Conservation (phyloP, 1,139 yeast genomes). For the Yamadazyma blattariae region DNA sequence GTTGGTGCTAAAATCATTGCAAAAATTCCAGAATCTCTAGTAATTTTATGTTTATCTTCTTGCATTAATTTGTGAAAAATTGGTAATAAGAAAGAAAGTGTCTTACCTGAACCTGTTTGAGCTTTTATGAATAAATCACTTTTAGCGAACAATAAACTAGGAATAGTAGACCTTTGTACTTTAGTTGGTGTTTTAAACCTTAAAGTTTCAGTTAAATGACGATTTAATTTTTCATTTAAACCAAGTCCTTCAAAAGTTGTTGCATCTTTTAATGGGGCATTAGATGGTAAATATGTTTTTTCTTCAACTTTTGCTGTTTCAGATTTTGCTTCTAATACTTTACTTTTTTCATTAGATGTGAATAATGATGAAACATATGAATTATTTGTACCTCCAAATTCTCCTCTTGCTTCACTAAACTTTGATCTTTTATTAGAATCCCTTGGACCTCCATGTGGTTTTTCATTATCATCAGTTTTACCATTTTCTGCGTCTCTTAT, state of each 20-base stretch:
- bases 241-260: slow-evolving; percentile 73
- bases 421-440: slow-evolving; percentile 16
- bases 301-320: slow-evolving; percentile 11
- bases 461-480: neutral
- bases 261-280: slow-evolving; percentile 77
- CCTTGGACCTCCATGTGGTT: slow-evolving; percentile 1
- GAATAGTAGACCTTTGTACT: slow-evolving; percentile 82
- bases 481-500: slow-evolving; percentile 6
- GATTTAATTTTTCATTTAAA: slow-evolving; percentile 49
- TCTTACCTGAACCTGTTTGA: slow-evolving; percentile 95
- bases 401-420: slow-evolving; percentile 44
- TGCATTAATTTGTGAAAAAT: slow-evolving; percentile 68
- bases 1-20: slow-evolving; percentile 90
- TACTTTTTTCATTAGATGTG: slow-evolving; percentile 59
- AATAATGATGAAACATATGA: slow-evolving; percentile 83
- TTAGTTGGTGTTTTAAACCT: slow-evolving; percentile 73
- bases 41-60: slow-evolving; percentile 43
- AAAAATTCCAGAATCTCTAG: slow-evolving; percentile 80
- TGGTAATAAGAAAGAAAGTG: slow-evolving; percentile 82
- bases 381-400: slow-evolving; percentile 48
- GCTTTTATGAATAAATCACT: slow-evolving; percentile 84
- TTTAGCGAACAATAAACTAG: slow-evolving; percentile 53
- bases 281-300: slow-evolving; percentile 54
- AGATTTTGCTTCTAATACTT: slow-evolving; percentile 10
- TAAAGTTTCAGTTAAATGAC: slow-evolving; percentile 58